Evolutionary conservation across 352 stramenopile genomes (phyloP), one percentile per base, ranked within the genome.

Genomic region (Saprolegnia diclina): DNA sequence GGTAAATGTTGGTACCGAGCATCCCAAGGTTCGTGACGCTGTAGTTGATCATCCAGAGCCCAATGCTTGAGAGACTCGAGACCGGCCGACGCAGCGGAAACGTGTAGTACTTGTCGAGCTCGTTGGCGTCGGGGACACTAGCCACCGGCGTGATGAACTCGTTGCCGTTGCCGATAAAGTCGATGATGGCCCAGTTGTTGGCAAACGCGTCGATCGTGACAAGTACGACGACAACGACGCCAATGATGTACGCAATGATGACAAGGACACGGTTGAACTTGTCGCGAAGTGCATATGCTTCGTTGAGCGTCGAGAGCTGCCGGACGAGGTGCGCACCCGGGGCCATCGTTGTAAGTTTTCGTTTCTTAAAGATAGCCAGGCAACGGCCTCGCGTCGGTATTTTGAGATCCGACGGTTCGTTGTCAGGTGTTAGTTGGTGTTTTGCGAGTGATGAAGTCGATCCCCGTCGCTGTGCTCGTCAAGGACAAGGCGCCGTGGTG

Each of bases 131-230:
- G 13, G 48, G 19, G 40, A 61, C 4, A 4, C 1, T 26, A 10
- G 63, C 63, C 6, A 69, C 37, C 18, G 63, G 63, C 24, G 63
- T 63, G 16, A 37, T 52, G 37, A 61, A 69, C 21, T 63, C 26
- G 19, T 45, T 14, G 4, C 35, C 26, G 32, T 69, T 62, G 22
- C 63, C 63, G 32, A 52, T 44, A 53, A 63, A 69, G 63, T 69
- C 63, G 38, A 52, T 46, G 22, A 69, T 53, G 13, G 46, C 44
- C 63, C 63, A 61, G 40, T 69, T 69, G 37, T 69, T 69, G 45
- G n/a, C 13, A 0, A 61, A 2, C 2, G 45, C 45, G 21, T 69
- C 63, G 19, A 69, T 37, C 3, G 29, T 6, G 21, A 69, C 50
- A 19, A 69, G 45, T 5, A 61, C 21, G 46, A 69, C 19, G 4